Base-by-base conservation (phyloP, 108 stramenopile genomes). In the Conticribra weissflogii region DNA sequence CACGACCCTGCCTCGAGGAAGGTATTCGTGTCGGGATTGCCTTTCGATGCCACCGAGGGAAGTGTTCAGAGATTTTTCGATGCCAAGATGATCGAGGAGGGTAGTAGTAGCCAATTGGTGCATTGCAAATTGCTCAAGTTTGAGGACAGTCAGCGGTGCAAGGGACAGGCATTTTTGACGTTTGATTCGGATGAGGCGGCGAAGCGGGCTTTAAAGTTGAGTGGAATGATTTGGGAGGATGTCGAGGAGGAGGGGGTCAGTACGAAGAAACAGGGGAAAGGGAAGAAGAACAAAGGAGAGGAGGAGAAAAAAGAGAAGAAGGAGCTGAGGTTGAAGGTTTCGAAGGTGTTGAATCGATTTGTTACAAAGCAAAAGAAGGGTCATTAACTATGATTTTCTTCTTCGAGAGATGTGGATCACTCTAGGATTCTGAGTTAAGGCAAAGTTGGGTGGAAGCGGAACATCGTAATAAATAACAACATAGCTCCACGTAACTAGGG, bases 21-120 rank as follows among this genome's bases (percentile, higher is more conserved):
- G 66, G 87, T 95, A 1, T 95, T 95, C 66, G 91, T 95, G 1
- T 81, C 86, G 0, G 94, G 94, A 8, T 74, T 95, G 21, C 91
- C 91, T 1, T 95, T 95, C 71, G 87, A 88, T 53, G 79, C 69
- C 33, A 88, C 85, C 23, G 63, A 71, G 41, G 81, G 83, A 4
- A 78, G 77, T 30, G 87, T 95, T 16, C 75, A 85, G 29, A 65
- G 71, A 3, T 76, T 84, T 29, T 94, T 94, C 66, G 72, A 74
- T 23, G 54, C 45, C 27, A 61, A 47, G 25, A 68, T 81, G 51
- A 52, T 56, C 2, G 56, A 41, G 7, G 17, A 28, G 7, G 51
- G 28, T 0, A 44, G 49, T 0, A 50, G 66, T 51, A 84, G 78
- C 3, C 84, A 83, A 24, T 76, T 92, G 28, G 78, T 84, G 17